Evolutionary conservation across 345 rosid genomes (phyloP), one percentile per base, ranked within the genome.

Genomic region (Passiflora organensis): DNA sequence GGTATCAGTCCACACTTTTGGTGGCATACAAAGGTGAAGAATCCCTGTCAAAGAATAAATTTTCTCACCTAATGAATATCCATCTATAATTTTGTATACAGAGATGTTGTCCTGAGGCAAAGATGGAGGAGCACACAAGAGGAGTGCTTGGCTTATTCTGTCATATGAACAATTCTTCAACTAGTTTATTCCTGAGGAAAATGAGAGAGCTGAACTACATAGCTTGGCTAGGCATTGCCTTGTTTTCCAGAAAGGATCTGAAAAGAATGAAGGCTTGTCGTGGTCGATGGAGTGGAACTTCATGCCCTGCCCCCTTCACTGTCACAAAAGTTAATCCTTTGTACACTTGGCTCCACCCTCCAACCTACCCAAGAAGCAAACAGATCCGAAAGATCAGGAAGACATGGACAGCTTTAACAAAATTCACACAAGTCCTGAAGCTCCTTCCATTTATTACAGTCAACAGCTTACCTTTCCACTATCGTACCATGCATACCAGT

Each of bases 291-390:
- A 88, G 76, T 0, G 98, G 96, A 58, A 88, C 98, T 65, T 91
- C 96, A 16, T 91, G 96, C 46, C 98, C 98, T 25, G 98, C 96
- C 64, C 98, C 96, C 6, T 67, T 77, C 15, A 91, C 85, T 17
- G 96, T 79, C 2, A 91, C 90, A 16, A 88, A 65, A 11, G 96
- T 84, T 66, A 91, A 80, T 34, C 98, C 96, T 73, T 69, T 53
- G 72, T 88, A 91, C 28, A 71, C 85, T 79, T 91, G 98, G 84
- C 96, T 83, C 96, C 98, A 88, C 14, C 98, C 96, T 13, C 93
- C 98, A 58, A 85, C 96, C 98, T 91, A 48, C 19, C 61, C 41
- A 44, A 44, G 34, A 36, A 41, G n/a, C 20, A 58, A 43, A 6
- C 0, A 55, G 36, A 53, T 14, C 28, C 8, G 20, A 1, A 14